These are phyloP conservation scores for Dactylellina cionopaga DNA, from an alignment of 2,329 filamentous ascomycete species.

Conservation along the genomic window DNA sequence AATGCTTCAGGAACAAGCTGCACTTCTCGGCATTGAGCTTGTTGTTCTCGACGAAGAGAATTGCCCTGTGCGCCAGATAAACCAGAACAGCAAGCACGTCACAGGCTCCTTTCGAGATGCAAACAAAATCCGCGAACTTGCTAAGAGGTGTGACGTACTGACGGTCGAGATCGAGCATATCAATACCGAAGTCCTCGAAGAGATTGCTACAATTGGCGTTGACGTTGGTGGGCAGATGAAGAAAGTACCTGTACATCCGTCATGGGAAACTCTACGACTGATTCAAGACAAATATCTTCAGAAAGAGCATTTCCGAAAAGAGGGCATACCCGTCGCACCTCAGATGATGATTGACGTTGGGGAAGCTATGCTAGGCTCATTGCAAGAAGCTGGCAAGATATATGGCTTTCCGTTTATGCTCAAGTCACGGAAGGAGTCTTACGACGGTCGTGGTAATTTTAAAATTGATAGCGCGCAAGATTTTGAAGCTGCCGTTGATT, in stretches of 20 bases:
- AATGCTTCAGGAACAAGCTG: conserved; percentile 90
- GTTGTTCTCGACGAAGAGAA: conserved; percentile 80
- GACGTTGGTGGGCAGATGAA: conserved; percentile 9
- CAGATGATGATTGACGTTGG: conserved; percentile 70
- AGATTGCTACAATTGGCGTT: conserved; percentile 71
- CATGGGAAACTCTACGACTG: conserved; percentile 83
- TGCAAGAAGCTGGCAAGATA: conserved; percentile 69
- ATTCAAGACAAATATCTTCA: conserved; percentile 96
- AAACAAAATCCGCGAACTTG: conserved; percentile 80
- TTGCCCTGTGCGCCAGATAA: conserved; percentile 86
- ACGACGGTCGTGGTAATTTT: conserved; percentile 86
- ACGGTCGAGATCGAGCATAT: conserved; percentile 97
- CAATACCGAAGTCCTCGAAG: conserved; percentile 87
- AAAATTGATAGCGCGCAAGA: conserved; percentile 72
- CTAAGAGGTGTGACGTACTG: conserved; percentile 78
- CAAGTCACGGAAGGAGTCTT: conserved; percentile 88
- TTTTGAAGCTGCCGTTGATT: conserved; percentile 72
- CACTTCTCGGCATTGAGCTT: conserved; percentile 78
- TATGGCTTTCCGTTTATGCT: conserved; percentile 90
- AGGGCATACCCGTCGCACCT: conserved; percentile 76
- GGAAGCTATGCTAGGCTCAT: conserved; percentile 65
- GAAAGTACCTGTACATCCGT: conserved; percentile 71
- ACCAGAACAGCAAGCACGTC: conserved; percentile 77
- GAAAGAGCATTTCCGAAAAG: conserved; percentile 78
- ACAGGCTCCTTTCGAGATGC: conserved; percentile 88